A percentile compares a stretch with the other conserved stretches of the same genome.
phyloP scores from a whole-genome alignment of 202 grass and related monocot species.

The Carex arenaria region DNA sequence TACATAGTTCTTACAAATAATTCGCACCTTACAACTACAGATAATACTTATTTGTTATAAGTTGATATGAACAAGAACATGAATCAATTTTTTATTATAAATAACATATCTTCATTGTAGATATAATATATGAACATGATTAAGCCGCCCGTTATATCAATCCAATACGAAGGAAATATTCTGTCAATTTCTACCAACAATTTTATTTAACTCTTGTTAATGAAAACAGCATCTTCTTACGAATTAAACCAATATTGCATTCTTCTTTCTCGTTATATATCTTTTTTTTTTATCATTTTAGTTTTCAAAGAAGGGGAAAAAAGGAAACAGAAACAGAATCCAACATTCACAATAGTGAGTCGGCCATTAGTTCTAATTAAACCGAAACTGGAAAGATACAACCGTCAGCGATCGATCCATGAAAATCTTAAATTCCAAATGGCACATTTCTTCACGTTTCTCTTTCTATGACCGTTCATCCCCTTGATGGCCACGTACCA shows the following conservation, averaged over 20 bases:
- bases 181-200: background rate
- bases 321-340: background rate
- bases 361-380: background rate
- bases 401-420: background rate
- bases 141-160: background rate
- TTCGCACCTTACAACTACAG: background rate
- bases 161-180: background rate
- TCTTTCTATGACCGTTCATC: background rate
- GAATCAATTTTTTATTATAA: background rate
- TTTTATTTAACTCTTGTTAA: background rate
- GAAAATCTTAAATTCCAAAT: background rate
- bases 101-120: no score
- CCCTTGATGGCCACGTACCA: background rate
- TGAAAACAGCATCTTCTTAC: background rate
- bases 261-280: background rate
- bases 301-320: background rate
- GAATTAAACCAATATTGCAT: background rate
- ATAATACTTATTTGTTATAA: background rate
- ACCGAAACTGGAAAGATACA: background rate
- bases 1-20: background rate
- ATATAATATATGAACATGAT: background rate
- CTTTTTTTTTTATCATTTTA: background rate
- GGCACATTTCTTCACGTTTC: constrained; percentile 1
- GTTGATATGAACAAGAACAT: background rate
- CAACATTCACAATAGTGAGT: background rate